Conservation (phyloP, 306 rosid genomes). For the Leucaena leucocephala region DNA sequence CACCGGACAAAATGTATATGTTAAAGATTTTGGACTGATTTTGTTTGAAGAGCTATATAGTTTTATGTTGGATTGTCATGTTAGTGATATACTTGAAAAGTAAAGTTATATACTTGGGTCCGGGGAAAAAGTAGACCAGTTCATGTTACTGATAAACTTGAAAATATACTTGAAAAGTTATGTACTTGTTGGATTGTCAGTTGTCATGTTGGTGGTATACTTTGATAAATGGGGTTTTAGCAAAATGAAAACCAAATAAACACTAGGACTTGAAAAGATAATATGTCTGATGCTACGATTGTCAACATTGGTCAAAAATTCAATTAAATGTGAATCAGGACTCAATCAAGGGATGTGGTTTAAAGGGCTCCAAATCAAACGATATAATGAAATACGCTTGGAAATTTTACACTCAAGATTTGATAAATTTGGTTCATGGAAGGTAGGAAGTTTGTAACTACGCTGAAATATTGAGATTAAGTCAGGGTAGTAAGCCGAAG, state of each 20-base stretch:
- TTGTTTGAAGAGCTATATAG: constrained; percentile 33
- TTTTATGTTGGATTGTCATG: constrained; percentile 25
- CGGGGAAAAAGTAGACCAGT: no score
- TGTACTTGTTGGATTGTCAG: constrained; percentile 22
- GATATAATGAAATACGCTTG: background rate
- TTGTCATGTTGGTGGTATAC: constrained; percentile 9
- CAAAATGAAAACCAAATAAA: no score
- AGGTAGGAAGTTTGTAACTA: background rate
- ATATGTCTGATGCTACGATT: background rate
- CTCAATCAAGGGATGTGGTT: background rate
- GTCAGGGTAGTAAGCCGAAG: background rate
- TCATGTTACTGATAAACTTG: background rate
- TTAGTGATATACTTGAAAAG: constrained; percentile 4
- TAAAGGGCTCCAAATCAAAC: background rate
- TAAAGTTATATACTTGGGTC: background rate
- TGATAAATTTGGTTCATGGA: background rate
- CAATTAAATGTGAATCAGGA: background rate
- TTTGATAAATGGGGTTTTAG: no score
- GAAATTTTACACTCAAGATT: background rate
- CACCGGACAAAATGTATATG: constrained; percentile 32
- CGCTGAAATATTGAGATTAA: no score
- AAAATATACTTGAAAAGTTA: constrained; percentile 25
- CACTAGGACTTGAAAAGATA: no score
- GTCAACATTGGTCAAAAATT: background rate
- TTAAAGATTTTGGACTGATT: constrained; percentile 44